These are phyloP conservation scores for Cunninghamia lanceolata DNA, from an alignment of 75 land plant species.

Conservation along the genomic window DNA sequence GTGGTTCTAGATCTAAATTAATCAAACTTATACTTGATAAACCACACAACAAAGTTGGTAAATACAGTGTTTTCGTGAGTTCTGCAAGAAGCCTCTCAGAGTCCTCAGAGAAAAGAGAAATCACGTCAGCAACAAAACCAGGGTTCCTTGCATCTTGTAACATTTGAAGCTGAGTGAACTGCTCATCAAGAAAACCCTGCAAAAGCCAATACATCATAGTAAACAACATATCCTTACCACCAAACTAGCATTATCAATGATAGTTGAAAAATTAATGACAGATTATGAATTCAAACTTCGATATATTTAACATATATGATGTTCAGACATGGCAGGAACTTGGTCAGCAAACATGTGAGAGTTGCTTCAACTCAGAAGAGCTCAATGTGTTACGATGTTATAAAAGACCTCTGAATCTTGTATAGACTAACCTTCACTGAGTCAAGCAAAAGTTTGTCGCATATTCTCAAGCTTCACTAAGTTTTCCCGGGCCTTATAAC, in stretches of 20 bases:
- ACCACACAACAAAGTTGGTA: background rate
- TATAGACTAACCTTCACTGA: background rate
- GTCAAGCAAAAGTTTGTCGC: background rate
- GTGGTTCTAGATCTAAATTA: background rate
- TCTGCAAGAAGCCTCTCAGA: constrained; percentile 35
- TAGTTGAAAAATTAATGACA: background rate
- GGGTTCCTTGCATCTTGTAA: constrained; percentile 39
- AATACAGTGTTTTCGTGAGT: constrained; percentile 24
- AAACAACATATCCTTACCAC: background rate
- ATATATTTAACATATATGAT: background rate
- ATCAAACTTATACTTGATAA: background rate
- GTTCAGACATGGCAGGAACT: background rate
- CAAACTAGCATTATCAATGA: too few species aligned
- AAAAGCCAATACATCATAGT: background rate
- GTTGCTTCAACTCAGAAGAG: too few species aligned
- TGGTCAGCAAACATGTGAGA: background rate
- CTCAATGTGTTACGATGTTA: background rate
- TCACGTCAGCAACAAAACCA: constrained; percentile 36
- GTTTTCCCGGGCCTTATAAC: background rate
- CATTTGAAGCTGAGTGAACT: constrained; percentile 37
- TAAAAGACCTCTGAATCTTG: background rate
- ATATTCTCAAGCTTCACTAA: background rate
- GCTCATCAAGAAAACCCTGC: constrained; percentile 42
- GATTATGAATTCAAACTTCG: background rate
- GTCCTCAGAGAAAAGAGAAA: constrained; percentile 31